Base-by-base conservation (phyloP, 306 rosid genomes). In the Citrullus mucosospermus region DNA sequence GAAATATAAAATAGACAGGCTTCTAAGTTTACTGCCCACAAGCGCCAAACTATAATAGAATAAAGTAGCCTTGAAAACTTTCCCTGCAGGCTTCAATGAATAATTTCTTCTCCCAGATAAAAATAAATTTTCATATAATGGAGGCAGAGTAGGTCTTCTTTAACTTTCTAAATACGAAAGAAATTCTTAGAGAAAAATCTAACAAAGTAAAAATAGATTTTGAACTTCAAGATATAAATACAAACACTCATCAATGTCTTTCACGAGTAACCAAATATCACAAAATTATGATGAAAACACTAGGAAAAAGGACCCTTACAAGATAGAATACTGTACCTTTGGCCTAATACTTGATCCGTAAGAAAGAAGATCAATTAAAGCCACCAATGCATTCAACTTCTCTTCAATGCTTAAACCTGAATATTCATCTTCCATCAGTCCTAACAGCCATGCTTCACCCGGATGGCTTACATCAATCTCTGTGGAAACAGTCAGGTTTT, bases 381-480 rank as follows among this genome's bases (percentile, higher is more conserved):
- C 96, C 57, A 85, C 96, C 79, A 90, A 36, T 11, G 93, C 93
- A 78, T 89, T 90, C 91, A 95, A 85, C 84, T 90, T 95, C 83
- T 95, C 99, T 77, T 92, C 97, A 69, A 92, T 83, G 83, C 92
- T 92, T 82, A 95, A 84, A 86, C 88, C 89, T 44, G 97, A 92
- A 85, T 95, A 92, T 85, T 95, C 99, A 75, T 96, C 81, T 80
- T 95, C 99, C 97, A 90, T 87, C 81, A 95, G 74, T 83, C 97
- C 99, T 83, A 92, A 83, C 79, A 95, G 77, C 97, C 99, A 95
- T 41, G 83, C 89, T 89, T 92, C 99, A 39, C 97, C 99, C 13
- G 93, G 85, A 86, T 87, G 87, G 80, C 99, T 95, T 84, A 92
- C 99, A 78, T 95, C 99, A 22, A 95, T 95, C 88, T 92, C 99